A percentile compares a stretch with the other conserved stretches of the same genome.
Conservation (phyloP, 768 basidiomycete genomes). For the Lepiota brunneoincarnata region DNA sequence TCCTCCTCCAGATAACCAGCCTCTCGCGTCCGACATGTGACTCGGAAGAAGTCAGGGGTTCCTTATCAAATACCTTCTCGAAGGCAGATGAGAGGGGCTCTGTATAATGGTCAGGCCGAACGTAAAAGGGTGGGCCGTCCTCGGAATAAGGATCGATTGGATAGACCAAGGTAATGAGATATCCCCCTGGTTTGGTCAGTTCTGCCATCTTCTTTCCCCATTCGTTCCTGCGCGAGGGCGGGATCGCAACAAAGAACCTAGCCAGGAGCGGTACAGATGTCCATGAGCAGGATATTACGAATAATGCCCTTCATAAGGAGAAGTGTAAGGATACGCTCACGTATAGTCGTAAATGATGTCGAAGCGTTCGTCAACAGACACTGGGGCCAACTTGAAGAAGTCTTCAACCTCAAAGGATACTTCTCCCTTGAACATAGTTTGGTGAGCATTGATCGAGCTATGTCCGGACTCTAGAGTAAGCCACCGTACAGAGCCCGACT, state of each 20-base stretch:
- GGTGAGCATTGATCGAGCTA: not conserved
- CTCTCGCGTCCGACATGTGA: constrained; percentile 43
- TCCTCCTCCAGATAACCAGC: too few relatives aligned
- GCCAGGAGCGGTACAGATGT: not conserved
- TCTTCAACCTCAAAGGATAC: constrained; percentile 40
- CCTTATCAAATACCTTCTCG: constrained; percentile 49
- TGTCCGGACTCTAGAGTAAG: too few relatives aligned
- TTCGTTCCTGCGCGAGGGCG: constrained; percentile 44
- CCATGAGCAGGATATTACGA: not conserved
- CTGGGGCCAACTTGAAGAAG: constrained; percentile 46
- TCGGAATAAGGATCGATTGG: constrained; percentile 46
- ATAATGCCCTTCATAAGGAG: not conserved
- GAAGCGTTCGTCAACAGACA: constrained; percentile 35
- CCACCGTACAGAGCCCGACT: too few relatives aligned
- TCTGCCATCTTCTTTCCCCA: constrained; percentile 58
- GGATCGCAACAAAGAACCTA: constrained; percentile 74
- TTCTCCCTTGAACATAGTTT: constrained; percentile 17
- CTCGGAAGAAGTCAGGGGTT: constrained; percentile 38
- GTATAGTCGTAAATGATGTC: constrained; percentile 68
- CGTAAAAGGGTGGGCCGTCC: constrained; percentile 59
- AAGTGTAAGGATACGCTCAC: constrained; percentile 23
- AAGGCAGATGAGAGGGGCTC: constrained; percentile 47
- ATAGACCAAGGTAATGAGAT: constrained; percentile 56
- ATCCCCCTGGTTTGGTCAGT: constrained; percentile 58
- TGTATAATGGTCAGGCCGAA: constrained; percentile 53